Conservation (phyloP, 768 basidiomycete genomes). For the Psilocybe tampanensis region DNA sequence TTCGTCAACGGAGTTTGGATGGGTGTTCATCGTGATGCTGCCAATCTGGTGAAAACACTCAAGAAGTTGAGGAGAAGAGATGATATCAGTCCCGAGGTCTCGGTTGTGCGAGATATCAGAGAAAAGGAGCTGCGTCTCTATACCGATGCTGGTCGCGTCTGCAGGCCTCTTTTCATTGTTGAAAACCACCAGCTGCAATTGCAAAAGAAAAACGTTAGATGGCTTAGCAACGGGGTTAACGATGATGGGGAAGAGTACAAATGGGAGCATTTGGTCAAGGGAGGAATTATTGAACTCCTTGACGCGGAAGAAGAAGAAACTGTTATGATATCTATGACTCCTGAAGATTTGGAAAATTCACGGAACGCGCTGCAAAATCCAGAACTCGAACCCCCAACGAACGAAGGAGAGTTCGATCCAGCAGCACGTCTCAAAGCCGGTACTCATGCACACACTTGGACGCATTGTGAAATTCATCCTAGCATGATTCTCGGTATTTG, state of each 20-base stretch:
- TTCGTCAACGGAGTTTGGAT: slow-evolving; percentile 99
- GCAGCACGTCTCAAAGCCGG: slow-evolving; percentile 87
- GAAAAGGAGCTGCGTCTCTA: slow-evolving; percentile 93
- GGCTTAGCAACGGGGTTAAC: slow-evolving; percentile 59
- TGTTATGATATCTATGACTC: slow-evolving; percentile 99
- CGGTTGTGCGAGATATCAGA: slow-evolving; percentile 96
- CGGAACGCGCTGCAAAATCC: slow-evolving; percentile 55
- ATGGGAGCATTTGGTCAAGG: slow-evolving; percentile 85
- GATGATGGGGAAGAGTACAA: slow-evolving; percentile 70
- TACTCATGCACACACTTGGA: slow-evolving; percentile 89
- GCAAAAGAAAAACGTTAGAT: slow-evolving; percentile 82
- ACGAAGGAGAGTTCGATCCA: slow-evolving; percentile 78
- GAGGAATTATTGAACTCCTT: slow-evolving; percentile 89
- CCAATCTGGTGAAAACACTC: slow-evolving; percentile 90
- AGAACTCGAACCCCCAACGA: slow-evolving; percentile 57
- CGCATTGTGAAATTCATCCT: slow-evolving; percentile 99
- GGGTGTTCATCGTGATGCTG: slow-evolving; percentile 95
- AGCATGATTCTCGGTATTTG: slow-evolving; percentile 99
- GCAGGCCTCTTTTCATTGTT: slow-evolving; percentile 96
- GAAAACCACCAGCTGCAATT: slow-evolving; percentile 85
- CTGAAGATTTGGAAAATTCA: slow-evolving; percentile 91
- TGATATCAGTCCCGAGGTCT: slow-evolving; percentile 95
- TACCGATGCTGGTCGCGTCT: slow-evolving; percentile 96
- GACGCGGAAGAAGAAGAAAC: slow-evolving; percentile 99
- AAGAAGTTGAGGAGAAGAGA: slow-evolving; percentile 91